These are phyloP conservation scores for Penicillium capsulatum DNA, from an alignment of 2,329 filamentous ascomycete genomes.

Conservation along the genomic window DNA sequence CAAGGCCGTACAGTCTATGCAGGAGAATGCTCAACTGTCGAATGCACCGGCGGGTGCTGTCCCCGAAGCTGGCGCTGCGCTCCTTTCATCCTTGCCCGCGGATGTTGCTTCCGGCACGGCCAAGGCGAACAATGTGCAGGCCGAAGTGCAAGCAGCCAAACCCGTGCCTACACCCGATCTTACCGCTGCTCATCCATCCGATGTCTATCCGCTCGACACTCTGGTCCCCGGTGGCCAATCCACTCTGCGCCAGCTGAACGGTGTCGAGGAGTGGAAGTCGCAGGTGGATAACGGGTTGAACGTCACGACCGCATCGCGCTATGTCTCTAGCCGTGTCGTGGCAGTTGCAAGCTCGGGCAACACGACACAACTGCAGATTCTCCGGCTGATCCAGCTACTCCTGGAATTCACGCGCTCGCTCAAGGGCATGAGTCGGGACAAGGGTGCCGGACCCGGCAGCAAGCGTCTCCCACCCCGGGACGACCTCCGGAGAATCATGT, in stretches of 20 bases:
- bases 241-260: slow-evolving; percentile 42
- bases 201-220: slow-evolving; percentile 44
- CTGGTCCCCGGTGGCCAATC: slow-evolving; percentile 42
- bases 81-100: slow-evolving; percentile 41
- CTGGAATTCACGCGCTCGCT: slow-evolving; percentile 41
- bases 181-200: slow-evolving; percentile 40
- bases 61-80: slow-evolving; percentile 41
- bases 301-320: slow-evolving; percentile 41
- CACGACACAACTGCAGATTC: slow-evolving; percentile 40
- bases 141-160: slow-evolving; percentile 45
- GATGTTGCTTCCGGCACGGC: slow-evolving; percentile 30
- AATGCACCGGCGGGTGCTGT: slow-evolving; percentile 35
- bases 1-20: slow-evolving; percentile 46
- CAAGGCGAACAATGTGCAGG: slow-evolving; percentile 36
- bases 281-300: slow-evolving; percentile 33
- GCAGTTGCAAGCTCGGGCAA: slow-evolving; percentile 38
- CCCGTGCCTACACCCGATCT: slow-evolving; percentile 44
- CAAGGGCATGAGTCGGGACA: slow-evolving; percentile 26
- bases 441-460: slow-evolving; percentile 31
- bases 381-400: slow-evolving; percentile 44
- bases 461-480: slow-evolving; percentile 40
- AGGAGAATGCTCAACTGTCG: slow-evolving; percentile 47
- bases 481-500: slow-evolving; percentile 38
- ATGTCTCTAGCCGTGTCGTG: slow-evolving; percentile 43
- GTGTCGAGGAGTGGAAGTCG: slow-evolving; percentile 42